Evolutionary conservation across 352 stramenopile species (phyloP).

Genomic region (Globisporangium megalacanthum): DNA sequence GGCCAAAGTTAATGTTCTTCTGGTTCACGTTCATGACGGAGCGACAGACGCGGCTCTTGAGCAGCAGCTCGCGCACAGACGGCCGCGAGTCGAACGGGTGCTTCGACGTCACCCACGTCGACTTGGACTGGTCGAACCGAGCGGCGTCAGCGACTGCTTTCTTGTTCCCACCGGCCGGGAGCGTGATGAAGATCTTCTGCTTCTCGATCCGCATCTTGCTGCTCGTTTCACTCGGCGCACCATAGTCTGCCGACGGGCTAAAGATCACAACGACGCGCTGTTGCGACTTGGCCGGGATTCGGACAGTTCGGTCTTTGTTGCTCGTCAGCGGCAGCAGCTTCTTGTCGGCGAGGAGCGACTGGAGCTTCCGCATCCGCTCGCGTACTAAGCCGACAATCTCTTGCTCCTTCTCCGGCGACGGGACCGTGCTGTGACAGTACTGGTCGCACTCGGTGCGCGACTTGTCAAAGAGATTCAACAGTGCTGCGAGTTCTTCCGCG

Average conservation of each 20-base stretch:
- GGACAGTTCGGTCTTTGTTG: slow-evolving; percentile 74
- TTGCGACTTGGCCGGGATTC: slow-evolving; percentile 69
- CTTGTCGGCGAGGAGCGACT: slow-evolving; percentile 61
- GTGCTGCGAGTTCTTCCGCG: slow-evolving; percentile 40
- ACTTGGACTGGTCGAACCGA: slow-evolving; percentile 53
- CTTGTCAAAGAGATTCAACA: slow-evolving; percentile 65
- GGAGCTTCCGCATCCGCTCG: slow-evolving; percentile 61
- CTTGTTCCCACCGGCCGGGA: slow-evolving; percentile 82
- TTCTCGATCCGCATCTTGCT: slow-evolving; percentile 78
- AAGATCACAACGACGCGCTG: slow-evolving; percentile 81
- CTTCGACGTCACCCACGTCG: slow-evolving; percentile 61
- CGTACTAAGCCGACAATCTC: slow-evolving; percentile 78
- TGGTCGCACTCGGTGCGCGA: slow-evolving; percentile 64
- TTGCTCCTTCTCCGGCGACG: slow-evolving; percentile 63
- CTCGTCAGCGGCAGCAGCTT: slow-evolving; percentile 55
- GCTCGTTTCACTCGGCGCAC: slow-evolving; percentile 27
- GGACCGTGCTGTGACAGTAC: slow-evolving; percentile 59
- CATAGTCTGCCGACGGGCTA: slow-evolving; percentile 38
- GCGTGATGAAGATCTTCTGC: slow-evolving; percentile 84
- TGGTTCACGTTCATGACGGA: slow-evolving; percentile 89
- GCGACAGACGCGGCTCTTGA: slow-evolving; percentile 80
- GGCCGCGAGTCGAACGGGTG: slow-evolving; percentile 76
- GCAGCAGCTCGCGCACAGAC: slow-evolving; percentile 77
- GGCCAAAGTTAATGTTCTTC: slow-evolving; percentile 91
- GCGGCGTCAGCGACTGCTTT: slow-evolving; percentile 58